These are phyloP conservation scores for Puccinia hordei DNA, from an alignment of 1,284 basidiomycete genomes.

Conservation along the genomic window DNA sequence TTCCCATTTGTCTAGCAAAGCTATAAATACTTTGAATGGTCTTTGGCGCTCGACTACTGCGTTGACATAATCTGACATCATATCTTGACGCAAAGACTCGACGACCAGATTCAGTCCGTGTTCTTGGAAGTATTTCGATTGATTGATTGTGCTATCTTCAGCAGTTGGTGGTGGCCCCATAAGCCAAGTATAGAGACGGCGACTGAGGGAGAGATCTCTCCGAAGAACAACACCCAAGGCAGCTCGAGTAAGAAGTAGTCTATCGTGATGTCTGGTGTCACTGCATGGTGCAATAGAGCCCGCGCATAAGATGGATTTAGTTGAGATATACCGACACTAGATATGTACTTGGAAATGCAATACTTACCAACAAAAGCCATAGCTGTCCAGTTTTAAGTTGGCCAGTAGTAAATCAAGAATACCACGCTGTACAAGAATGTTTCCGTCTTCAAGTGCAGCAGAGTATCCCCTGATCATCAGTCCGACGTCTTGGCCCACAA, in stretches of 20 bases:
- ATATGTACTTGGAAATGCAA: conserved; percentile 56
- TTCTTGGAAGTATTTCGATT: conserved; percentile 70
- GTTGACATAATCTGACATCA: conserved; percentile 38
- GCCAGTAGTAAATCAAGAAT: conserved; percentile 78
- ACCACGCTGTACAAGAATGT: conserved; percentile 78
- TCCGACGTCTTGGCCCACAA: conserved; percentile 82
- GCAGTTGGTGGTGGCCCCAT: conserved; percentile 66
- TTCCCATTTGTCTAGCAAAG: conserved; percentile 94
- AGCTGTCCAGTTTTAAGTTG: conserved; percentile 72
- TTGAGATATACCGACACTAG: background rate
- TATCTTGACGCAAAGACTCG: conserved; percentile 65
- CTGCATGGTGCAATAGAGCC: conserved; percentile 30
- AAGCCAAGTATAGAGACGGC: conserved; percentile 90
- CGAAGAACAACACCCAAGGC: conserved; percentile 72
- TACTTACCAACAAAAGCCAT: conserved; percentile 67
- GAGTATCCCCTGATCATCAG: conserved; percentile 89
- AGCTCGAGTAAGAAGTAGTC: conserved; percentile 55
- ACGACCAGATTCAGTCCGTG: conserved; percentile 71
- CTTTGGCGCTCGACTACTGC: conserved; percentile 67
- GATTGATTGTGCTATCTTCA: conserved; percentile 72
- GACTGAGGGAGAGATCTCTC: conserved; percentile 86
- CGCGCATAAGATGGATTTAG: background rate
- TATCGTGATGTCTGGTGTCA: conserved; percentile 53
- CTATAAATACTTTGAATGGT: conserved; percentile 93
- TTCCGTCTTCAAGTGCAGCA: conserved; percentile 83